phyloP scores from a whole-genome alignment of 2,329 filamentous ascomycete species.

The Polychaeton citri region DNA sequence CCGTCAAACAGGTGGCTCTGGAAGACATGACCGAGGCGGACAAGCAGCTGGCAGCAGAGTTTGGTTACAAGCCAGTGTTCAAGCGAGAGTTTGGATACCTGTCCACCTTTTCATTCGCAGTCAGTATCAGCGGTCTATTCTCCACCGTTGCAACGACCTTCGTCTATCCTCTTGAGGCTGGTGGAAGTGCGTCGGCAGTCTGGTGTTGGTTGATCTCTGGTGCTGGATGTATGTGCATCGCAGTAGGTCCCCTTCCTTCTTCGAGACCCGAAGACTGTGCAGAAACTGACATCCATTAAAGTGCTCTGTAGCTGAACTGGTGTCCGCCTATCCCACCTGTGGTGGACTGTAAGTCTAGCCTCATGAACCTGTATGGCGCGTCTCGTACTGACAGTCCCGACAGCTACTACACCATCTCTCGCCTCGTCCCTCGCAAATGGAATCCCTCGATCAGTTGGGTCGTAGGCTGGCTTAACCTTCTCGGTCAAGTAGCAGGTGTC shows the following conservation, averaged over 20 bases:
- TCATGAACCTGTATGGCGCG: too few relatives aligned
- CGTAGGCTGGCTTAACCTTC: slow-evolving; percentile 22
- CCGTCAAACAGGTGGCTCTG: not conserved
- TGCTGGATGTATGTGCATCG: slow-evolving; percentile 43
- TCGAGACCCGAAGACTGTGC: not conserved
- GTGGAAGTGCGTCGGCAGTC: slow-evolving; percentile 40
- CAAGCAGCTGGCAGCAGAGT: slow-evolving; percentile 12
- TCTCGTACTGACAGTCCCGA: not conserved
- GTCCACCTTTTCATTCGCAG: slow-evolving; percentile 48
- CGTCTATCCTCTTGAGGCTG: slow-evolving; percentile 39
- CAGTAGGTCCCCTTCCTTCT: slow-evolving; percentile 9
- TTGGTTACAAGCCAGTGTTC: slow-evolving; percentile 33
- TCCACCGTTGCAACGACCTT: slow-evolving; percentile 44
- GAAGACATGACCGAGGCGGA: slow-evolving; percentile 2
- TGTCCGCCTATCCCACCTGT: slow-evolving; percentile 45
- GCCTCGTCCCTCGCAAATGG: slow-evolving; percentile 35
- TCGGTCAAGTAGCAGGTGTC: slow-evolving; percentile 41
- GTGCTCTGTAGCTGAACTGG: slow-evolving; percentile 41
- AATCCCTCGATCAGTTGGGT: slow-evolving; percentile 40
- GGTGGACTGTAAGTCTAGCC: slow-evolving; percentile 28
- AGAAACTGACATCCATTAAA: not conserved
- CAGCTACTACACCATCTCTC: slow-evolving; percentile 42
- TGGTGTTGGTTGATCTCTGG: slow-evolving; percentile 49
- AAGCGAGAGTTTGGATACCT: slow-evolving; percentile 46
- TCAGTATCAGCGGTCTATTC: slow-evolving; percentile 44